Conservation (phyloP, 202 grass and related monocot species). For the Zoysia matrella region DNA sequence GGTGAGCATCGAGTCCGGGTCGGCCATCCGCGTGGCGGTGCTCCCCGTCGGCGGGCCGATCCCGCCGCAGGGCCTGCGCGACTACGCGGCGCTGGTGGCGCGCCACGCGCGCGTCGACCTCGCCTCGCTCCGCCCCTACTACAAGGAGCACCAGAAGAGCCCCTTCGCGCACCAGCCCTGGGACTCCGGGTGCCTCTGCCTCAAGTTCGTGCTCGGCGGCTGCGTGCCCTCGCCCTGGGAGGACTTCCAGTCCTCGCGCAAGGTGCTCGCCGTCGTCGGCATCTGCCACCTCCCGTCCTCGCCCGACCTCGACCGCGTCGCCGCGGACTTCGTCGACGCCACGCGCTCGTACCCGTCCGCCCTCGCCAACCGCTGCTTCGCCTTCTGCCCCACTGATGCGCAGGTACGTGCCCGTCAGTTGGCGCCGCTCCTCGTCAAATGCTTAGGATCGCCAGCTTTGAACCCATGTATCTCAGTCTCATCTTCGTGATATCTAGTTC, state of each 20-base stretch:
- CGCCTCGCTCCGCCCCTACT: constrained; percentile 81
- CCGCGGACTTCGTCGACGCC: constrained; percentile 65
- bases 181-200: constrained; percentile 77
- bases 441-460: constrained; percentile 26
- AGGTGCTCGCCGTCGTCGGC: constrained; percentile 91
- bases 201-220: constrained; percentile 87
- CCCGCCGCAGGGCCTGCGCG: constrained; percentile 69
- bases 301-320: constrained; percentile 65
- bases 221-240: constrained; percentile 93
- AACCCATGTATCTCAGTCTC: background rate
- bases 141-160: constrained; percentile 85
- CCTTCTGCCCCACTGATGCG: constrained; percentile 17
- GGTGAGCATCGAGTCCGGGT: constrained; percentile 92
- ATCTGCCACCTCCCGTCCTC: constrained; percentile 87
- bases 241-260: constrained; percentile 97
- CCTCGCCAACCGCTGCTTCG: constrained; percentile 80
- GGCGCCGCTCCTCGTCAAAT: constrained; percentile 11
- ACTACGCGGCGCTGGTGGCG: constrained; percentile 77
- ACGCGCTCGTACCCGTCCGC: constrained; percentile 66
- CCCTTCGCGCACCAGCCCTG: constrained; percentile 60
- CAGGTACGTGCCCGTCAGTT: constrained; percentile 55
- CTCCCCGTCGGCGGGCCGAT: constrained; percentile 86
- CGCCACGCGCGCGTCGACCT: constrained; percentile 76
- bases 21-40: constrained; percentile 85
- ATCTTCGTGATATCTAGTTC: constrained; percentile 7